Percentiles rank a stretch among this genome's conserved stretches.
Conservation (phyloP, 2,329 filamentous ascomycete species). For the Trichoderma semiorbis region DNA sequence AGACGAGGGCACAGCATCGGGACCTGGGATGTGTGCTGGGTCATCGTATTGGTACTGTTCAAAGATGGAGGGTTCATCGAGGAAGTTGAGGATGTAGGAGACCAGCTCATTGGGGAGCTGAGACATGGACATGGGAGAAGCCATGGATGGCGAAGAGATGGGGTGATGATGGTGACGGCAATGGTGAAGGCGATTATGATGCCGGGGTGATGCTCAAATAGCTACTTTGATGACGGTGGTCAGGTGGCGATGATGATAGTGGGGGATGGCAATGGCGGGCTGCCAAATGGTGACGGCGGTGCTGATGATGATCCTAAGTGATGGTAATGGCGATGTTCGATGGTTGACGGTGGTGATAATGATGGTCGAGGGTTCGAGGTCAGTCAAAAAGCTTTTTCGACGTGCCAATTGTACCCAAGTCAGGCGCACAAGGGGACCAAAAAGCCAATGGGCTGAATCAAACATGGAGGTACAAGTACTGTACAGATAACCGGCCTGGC, state of each 20-base stretch:
- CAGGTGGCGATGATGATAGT: background rate
- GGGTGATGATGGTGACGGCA: background rate
- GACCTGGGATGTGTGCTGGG: slow-evolving; percentile 39
- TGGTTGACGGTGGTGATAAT: background rate
- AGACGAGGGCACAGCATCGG: slow-evolving; percentile 17
- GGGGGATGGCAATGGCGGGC: background rate
- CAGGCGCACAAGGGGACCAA: background rate
- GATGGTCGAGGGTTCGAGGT: background rate
- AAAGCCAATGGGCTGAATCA: background rate
- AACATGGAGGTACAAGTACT: background rate
- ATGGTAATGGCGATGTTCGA: background rate
- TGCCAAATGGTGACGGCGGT: background rate
- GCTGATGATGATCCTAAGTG: background rate
- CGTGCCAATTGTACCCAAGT: background rate
- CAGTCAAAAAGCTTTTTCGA: background rate
- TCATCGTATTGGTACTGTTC: slow-evolving; percentile 44
- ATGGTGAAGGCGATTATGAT: background rate
- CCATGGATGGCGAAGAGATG: background rate
- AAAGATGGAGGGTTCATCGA: slow-evolving; percentile 50
- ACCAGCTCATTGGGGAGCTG: slow-evolving; percentile 60
- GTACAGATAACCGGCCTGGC: background rate
- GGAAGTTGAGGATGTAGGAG: slow-evolving; percentile 52
- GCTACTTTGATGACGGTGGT: background rate
- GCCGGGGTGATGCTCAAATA: background rate
- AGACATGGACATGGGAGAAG: background rate